phyloP scores from a whole-genome alignment of 345 rosid species.

The Rhodomyrtus tomentosa region DNA sequence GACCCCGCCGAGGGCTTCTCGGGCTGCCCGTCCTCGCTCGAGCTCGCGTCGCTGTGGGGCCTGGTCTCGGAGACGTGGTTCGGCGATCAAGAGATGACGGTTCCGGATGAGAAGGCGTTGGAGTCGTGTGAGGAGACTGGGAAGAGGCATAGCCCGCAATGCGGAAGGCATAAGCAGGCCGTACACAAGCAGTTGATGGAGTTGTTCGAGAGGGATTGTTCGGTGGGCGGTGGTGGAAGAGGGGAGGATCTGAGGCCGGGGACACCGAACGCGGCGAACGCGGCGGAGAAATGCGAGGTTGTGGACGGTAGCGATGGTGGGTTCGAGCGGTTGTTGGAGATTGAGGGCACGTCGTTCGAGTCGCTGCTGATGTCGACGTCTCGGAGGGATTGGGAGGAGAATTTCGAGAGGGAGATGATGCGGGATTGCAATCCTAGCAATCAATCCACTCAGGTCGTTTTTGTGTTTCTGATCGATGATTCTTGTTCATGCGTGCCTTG shows the following conservation, averaged over 20 bases:
- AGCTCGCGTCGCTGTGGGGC: conserved; percentile 16
- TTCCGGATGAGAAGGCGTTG: not conserved
- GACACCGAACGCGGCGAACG: not conserved
- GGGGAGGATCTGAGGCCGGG: not conserved
- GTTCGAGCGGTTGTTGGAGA: not conserved
- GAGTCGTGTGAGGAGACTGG: not conserved
- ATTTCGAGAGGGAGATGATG: conserved; percentile 6
- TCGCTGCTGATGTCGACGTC: conserved; percentile 27
- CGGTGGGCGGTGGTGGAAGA: not conserved
- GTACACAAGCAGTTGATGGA: conserved; percentile 55
- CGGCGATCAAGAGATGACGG: not conserved
- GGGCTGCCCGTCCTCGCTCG: conserved; percentile 23
- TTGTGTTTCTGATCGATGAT: not conserved
- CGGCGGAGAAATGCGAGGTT: not conserved
- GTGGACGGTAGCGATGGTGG: not conserved
- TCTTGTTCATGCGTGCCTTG: not conserved
- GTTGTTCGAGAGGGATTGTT: conserved; percentile 27
- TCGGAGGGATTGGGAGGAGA: conserved; percentile 9
- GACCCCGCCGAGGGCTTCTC: conserved; percentile 21
- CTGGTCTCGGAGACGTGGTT: conserved; percentile 6
- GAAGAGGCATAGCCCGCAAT: conserved; percentile 17
- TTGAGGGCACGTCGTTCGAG: conserved; percentile 2
- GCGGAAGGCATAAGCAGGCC: conserved; percentile 49
- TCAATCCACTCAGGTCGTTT: conserved; percentile 47
- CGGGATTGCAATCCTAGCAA: conserved; percentile 14